A percentile compares a stretch with the other conserved stretches of the same genome.
phyloP scores from a whole-genome alignment of 2,329 filamentous ascomycete genomes.

The Penicillium italicum region DNA sequence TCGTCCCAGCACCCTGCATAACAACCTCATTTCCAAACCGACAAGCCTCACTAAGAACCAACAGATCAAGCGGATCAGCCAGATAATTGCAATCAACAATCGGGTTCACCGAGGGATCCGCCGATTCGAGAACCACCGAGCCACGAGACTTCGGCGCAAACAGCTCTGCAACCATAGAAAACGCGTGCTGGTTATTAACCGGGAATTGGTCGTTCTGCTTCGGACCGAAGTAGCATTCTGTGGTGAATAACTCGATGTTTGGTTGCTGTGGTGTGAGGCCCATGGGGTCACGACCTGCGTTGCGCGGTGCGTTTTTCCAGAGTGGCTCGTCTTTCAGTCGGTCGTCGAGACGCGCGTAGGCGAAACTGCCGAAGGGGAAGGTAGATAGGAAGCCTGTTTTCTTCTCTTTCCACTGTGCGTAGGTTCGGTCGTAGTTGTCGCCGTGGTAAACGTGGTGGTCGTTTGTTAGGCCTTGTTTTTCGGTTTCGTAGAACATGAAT shows the following conservation, averaged over 20 bases:
- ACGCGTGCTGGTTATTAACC: slow-evolving; percentile 52
- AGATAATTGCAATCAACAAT: slow-evolving; percentile 59
- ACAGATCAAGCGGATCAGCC: slow-evolving; percentile 54
- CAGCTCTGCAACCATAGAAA: slow-evolving; percentile 57
- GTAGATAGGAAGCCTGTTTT: slow-evolving; percentile 57
- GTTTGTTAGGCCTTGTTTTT: slow-evolving; percentile 51
- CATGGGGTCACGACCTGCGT: slow-evolving; percentile 60
- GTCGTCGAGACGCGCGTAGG: slow-evolving; percentile 59
- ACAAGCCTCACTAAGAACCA: slow-evolving; percentile 59
- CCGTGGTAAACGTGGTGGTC: slow-evolving; percentile 57
- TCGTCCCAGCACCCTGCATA: slow-evolving; percentile 56
- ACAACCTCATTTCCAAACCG: slow-evolving; percentile 59
- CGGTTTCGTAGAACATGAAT: slow-evolving; percentile 61
- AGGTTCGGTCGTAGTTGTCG: slow-evolving; percentile 50
- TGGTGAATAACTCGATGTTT: slow-evolving; percentile 61
- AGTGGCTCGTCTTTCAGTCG: slow-evolving; percentile 53
- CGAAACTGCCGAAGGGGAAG: slow-evolving; percentile 62
- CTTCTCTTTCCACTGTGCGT: slow-evolving; percentile 55
- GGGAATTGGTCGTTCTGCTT: slow-evolving; percentile 57
- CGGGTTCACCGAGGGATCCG: slow-evolving; percentile 51
- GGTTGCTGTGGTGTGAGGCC: slow-evolving; percentile 55
- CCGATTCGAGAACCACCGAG: slow-evolving; percentile 50
- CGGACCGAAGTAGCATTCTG: slow-evolving; percentile 59
- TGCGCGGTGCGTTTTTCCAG: slow-evolving; percentile 52
- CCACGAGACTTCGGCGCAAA: slow-evolving; percentile 58